Conservation (phyloP, 345 rosid species). For the Populus davidiana region DNA sequence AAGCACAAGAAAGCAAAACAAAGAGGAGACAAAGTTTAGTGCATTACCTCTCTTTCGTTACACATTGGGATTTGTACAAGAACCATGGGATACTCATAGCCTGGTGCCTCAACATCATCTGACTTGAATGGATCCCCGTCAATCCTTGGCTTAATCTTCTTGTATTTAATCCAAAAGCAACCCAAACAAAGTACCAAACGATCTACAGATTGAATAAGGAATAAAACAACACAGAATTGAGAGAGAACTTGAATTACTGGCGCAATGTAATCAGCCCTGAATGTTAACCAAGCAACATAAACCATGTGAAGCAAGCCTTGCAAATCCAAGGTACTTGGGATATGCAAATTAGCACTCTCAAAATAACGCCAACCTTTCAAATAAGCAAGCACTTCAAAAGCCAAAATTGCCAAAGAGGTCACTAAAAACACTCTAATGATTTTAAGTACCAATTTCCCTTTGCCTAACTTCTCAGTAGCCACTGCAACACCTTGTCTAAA, state of each 20-base stretch:
- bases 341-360: slow-evolving; percentile 52
- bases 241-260: slow-evolving; percentile 60
- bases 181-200: slow-evolving; percentile 72
- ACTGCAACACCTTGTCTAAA: slow-evolving; percentile 54
- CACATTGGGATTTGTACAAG: slow-evolving; percentile 92
- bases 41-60: slow-evolving; percentile 71
- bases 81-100: slow-evolving; percentile 64
- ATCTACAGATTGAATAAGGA: slow-evolving; percentile 72
- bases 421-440: slow-evolving; percentile 54
- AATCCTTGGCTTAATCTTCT: slow-evolving; percentile 61
- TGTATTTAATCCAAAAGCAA: slow-evolving; percentile 76
- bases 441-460: slow-evolving; percentile 56
- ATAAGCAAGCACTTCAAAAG: slow-evolving; percentile 68
- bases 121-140: slow-evolving; percentile 52
- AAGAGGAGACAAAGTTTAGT: not conserved
- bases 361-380: slow-evolving; percentile 81
- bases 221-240: slow-evolving; percentile 60
- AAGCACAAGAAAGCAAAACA: not conserved
- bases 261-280: slow-evolving; percentile 68
- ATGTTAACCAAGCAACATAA: slow-evolving; percentile 57
- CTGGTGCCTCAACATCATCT: slow-evolving; percentile 51
- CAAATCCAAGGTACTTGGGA: slow-evolving; percentile 56
- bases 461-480: slow-evolving; percentile 57
- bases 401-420: slow-evolving; percentile 46
- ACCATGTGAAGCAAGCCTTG: slow-evolving; percentile 60